Percentiles rank a stretch among this genome's conserved stretches.
phyloP scores from a whole-genome alignment of 140 eudicot species.

The Bidens hawaiensis region DNA sequence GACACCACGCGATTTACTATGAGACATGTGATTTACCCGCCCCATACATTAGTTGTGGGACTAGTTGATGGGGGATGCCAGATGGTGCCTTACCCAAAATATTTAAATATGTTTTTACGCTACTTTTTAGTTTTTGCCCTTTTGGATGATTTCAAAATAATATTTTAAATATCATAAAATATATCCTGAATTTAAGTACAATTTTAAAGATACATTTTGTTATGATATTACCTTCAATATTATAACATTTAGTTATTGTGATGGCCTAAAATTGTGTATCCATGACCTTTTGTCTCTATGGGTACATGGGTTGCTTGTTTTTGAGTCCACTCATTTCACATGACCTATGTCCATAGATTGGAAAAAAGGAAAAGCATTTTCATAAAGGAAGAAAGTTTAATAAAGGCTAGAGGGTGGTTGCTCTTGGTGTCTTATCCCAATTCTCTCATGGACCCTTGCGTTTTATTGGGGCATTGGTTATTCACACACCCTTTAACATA shows the following conservation, averaged over 20 bases:
- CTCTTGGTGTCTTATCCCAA: slow-evolving; percentile 14
- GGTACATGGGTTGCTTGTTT: slow-evolving; percentile 12
- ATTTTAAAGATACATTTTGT: not conserved
- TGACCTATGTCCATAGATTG: slow-evolving; percentile 6
- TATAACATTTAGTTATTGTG: not conserved
- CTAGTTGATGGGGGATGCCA: too few species aligned
- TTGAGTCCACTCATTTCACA: slow-evolving; percentile 16
- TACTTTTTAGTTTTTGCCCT: too few species aligned
- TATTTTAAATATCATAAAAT: too few species aligned
- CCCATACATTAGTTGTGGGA: too few species aligned
- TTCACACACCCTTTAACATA: too few species aligned
- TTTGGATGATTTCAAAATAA: too few species aligned
- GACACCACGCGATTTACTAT: too few species aligned
- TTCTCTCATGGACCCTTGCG: slow-evolving; percentile 9
- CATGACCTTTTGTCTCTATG: slow-evolving; percentile 4
- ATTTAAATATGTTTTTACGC: too few species aligned
- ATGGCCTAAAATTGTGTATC: slow-evolving; percentile 10
- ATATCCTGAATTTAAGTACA: not conserved
- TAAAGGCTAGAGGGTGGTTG: not conserved
- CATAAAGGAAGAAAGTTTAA: not conserved
- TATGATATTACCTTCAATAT: not conserved
- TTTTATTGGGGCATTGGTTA: not conserved
- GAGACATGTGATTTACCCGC: too few species aligned
- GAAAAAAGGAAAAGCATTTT: slow-evolving; percentile 4
- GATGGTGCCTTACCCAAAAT: too few species aligned